Base-by-base conservation (phyloP, 176 grass and related monocot species). In the Chrysopogon serrulatus region DNA sequence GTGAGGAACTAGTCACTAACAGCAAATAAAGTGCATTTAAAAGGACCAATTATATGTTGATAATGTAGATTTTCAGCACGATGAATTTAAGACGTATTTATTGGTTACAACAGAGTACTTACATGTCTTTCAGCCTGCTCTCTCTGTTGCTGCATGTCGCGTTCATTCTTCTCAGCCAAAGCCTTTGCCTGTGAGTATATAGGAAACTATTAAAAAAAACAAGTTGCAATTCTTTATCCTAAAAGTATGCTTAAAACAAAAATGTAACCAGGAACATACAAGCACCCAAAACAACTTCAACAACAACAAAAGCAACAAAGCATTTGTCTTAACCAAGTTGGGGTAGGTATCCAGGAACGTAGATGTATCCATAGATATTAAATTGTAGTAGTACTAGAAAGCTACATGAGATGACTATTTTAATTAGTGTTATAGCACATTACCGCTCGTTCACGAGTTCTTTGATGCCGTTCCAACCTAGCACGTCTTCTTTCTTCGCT, bases 401-500 rank as follows among this genome's bases (percentile, higher is more conserved):
- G 60, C 19, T 60, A 40, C 19, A 32, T 36, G 14, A 34, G 6
- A 42, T 28, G 39, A 60, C 5, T 66, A 37, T 69, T 79, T 39
- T 62, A 12, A 73, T 65, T 79, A 69, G 61, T 68, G 56, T 28
- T 54, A 75, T 65, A 91, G 74, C 21, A 43, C 71, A 82, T 84
- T 92, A 95, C 93, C 86, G 90, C 88, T 64, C 93, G 85, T 81
- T 95, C 93, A 78, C 75, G 78, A 41, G 97, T 96, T 59, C 90
- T 87, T 78, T 90, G 87, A 65, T 99, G 90, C 75, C 93, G 91
- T 31, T 94, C 91, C 5, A 92, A 78, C 76, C 97, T 99, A 73
- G 93, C 93, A 42, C 87, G 85, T 68, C 97, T 94, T 92, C 97
- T 99, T 82, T 99, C 93, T 82, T 92, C 90, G 73, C 76, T 92